Evolutionary conservation across 2,329 filamentous ascomycete species (phyloP).

Genomic region (Parascedosporium putredinis): DNA sequence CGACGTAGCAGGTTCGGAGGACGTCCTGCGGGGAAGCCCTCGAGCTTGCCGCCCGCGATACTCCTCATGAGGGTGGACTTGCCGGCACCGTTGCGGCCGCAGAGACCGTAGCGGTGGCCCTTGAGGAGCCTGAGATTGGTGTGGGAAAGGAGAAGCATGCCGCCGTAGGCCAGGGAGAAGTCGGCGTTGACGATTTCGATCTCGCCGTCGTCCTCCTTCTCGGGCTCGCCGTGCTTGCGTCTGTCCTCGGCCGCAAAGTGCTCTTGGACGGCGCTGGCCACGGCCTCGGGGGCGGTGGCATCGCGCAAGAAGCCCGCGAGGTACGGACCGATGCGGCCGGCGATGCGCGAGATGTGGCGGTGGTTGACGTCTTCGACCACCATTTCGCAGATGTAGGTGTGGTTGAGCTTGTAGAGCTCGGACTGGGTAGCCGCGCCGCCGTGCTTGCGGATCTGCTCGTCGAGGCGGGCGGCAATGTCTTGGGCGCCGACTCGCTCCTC

Average conservation of each 20-base stretch:
- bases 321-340: slow-evolving; percentile 61
- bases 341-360: slow-evolving; percentile 65
- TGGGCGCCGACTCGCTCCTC: slow-evolving; percentile 58
- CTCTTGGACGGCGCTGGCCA: slow-evolving; percentile 64
- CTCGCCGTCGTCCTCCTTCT: slow-evolving; percentile 85
- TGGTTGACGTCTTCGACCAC: slow-evolving; percentile 81
- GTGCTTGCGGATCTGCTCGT: slow-evolving; percentile 63
- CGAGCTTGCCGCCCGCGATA: slow-evolving; percentile 90
- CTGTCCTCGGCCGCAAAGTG: slow-evolving; percentile 77
- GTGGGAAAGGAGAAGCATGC: slow-evolving; percentile 92
- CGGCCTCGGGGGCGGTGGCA: slow-evolving; percentile 45
- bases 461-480: slow-evolving; percentile 65
- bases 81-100: slow-evolving; percentile 91
- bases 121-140: slow-evolving; percentile 91
- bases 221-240: slow-evolving; percentile 73
- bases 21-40: slow-evolving; percentile 95
- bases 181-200: slow-evolving; percentile 94
- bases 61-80: slow-evolving; percentile 99
- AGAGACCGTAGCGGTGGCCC: slow-evolving; percentile 94
- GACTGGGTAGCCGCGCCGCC: slow-evolving; percentile 49
- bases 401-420: slow-evolving; percentile 57
- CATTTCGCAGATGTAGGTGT: slow-evolving; percentile 71
- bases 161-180: slow-evolving; percentile 95
- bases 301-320: slow-evolving; percentile 59
- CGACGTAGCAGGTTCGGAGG: slow-evolving; percentile 92